Evolutionary conservation across 1,139 yeast genomes (phyloP).

Genomic region (Pichia sp.): DNA sequence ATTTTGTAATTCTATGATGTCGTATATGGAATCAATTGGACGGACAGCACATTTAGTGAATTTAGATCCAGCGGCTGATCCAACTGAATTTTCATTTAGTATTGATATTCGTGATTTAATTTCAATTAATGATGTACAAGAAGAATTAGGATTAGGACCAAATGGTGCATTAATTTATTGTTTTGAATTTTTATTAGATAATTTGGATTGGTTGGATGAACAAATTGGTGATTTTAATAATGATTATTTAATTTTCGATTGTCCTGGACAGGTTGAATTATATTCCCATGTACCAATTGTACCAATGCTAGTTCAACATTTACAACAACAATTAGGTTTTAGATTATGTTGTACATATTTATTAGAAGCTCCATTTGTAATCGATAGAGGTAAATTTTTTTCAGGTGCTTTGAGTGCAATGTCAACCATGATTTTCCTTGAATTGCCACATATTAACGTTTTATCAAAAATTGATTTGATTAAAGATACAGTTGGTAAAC

Average conservation of each 20-base stretch:
- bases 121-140: conserved; percentile 94
- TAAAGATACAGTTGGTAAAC: conserved; percentile 64
- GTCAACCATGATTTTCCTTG: conserved; percentile 95
- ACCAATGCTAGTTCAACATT: conserved; percentile 80
- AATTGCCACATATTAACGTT: conserved; percentile 89
- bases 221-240: conserved; percentile 92
- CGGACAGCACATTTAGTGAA: conserved; percentile 92
- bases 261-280: conserved; percentile 96
- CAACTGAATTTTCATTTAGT: conserved; percentile 84
- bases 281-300: conserved; percentile 92
- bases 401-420: conserved; percentile 95
- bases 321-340: conserved; percentile 72
- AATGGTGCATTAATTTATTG: conserved; percentile 93
- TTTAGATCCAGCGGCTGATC: conserved; percentile 96
- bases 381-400: conserved; percentile 86
- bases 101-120: conserved; percentile 89
- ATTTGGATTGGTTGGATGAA: conserved; percentile 94
- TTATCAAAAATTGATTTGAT: conserved; percentile 81
- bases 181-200: conserved; percentile 79
- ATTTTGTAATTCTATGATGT: conserved; percentile 79
- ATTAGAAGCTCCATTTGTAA: conserved; percentile 87
- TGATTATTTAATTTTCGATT: conserved; percentile 88
- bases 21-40: conserved; percentile 86
- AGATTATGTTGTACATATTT: conserved; percentile 88
- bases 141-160: conserved; percentile 88